These are phyloP conservation scores for Strigomonas galati DNA, from an alignment of 208 protist species.

Conservation along the genomic window DNA sequence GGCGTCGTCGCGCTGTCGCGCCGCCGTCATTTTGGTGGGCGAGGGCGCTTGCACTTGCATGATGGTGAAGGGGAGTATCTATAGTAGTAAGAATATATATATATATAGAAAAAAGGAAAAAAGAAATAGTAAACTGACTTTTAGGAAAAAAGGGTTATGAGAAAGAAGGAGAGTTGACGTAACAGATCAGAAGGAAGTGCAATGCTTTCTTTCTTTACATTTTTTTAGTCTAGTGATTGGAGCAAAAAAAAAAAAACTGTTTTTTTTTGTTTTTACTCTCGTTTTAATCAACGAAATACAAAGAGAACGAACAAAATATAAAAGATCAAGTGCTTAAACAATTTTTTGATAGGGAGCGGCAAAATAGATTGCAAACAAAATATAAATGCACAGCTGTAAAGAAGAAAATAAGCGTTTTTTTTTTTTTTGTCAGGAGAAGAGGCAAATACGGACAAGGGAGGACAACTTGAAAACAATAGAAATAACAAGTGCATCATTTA, in stretches of 20 bases:
- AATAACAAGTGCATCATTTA: neutral
- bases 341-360: too few species aligned
- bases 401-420: too few species aligned
- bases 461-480: too few species aligned
- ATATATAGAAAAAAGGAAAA: neutral
- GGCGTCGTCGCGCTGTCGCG: too few species aligned
- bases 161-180: neutral
- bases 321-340: too few species aligned
- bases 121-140: neutral
- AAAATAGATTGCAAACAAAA: too few species aligned
- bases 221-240: neutral
- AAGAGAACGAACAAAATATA: too few species aligned
- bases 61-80: neutral
- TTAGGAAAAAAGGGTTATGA: neutral
- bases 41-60: neutral
- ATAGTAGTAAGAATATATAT: slow-evolving; percentile 11
- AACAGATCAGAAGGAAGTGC: neutral
- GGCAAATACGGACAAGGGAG: too few species aligned
- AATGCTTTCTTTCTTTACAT: neutral
- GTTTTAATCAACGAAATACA: too few species aligned
- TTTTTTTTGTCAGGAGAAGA: too few species aligned
- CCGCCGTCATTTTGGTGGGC: too few species aligned
- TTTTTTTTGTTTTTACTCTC: neutral
- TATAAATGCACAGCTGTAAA: too few species aligned
- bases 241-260: neutral